Conservation (phyloP, 2,329 filamentous ascomycete species). For the Diaporthe nobilis region DNA sequence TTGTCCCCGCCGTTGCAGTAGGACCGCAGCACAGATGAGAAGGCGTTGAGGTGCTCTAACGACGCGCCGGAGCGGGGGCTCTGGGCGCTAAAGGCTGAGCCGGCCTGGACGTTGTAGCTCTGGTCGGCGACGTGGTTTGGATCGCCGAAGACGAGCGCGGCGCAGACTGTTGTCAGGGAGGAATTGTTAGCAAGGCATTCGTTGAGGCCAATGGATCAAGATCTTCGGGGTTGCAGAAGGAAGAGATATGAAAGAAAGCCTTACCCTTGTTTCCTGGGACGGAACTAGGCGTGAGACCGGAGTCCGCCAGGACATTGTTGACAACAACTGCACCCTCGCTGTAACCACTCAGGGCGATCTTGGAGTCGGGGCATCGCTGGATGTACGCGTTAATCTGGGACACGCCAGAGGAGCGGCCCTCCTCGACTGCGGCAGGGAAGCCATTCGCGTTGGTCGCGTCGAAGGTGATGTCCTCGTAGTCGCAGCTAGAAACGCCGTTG, state of each 20-base stretch:
- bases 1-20: slow-evolving; percentile 17
- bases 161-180: background rate
- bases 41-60: slow-evolving; percentile 11
- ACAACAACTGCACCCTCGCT: slow-evolving; percentile 24
- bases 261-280: slow-evolving; percentile 6
- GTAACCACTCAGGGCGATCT: slow-evolving; percentile 24
- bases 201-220: background rate
- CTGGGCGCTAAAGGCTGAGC: background rate
- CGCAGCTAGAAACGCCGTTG: slow-evolving; percentile 32
- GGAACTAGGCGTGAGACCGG: slow-evolving; percentile 14
- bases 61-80: background rate
- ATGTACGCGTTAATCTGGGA: slow-evolving; percentile 22
- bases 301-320: slow-evolving; percentile 11
- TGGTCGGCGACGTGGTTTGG: slow-evolving; percentile 14
- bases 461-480: slow-evolving; percentile 33
- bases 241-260: too few relatives aligned
- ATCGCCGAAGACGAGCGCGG: slow-evolving; percentile 28
- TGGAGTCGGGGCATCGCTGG: slow-evolving; percentile 19
- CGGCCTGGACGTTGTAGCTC: slow-evolving; percentile 30
- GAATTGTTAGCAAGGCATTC: background rate
- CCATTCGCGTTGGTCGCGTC: slow-evolving; percentile 8
- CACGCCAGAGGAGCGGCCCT: background rate
- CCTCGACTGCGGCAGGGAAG: slow-evolving; percentile 8
- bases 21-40: slow-evolving; percentile 13
- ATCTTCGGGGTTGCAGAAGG: background rate